Evolutionary conservation across 352 stramenopile genomes (phyloP).

Genomic region (Phytophthora podocarpi): DNA sequence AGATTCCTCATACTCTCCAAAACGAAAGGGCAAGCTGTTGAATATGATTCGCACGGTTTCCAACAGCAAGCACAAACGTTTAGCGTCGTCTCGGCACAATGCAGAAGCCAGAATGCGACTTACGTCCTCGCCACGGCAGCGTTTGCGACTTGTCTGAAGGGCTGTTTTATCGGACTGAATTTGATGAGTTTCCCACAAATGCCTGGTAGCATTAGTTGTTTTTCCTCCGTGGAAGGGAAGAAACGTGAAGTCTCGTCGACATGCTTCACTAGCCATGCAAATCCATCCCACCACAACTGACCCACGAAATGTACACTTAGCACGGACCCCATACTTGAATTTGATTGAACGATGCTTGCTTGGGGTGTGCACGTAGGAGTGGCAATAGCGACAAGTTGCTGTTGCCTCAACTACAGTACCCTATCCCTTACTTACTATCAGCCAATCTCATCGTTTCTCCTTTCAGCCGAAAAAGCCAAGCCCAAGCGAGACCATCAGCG

Average conservation of each 20-base stretch:
- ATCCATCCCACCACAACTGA: neutral
- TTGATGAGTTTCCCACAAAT: neutral
- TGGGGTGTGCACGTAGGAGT: neutral
- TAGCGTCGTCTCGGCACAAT: neutral
- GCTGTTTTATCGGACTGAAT: neutral
- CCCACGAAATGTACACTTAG: neutral
- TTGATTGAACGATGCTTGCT: neutral
- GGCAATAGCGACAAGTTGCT: too few species aligned
- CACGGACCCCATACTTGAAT: conserved; percentile 3
- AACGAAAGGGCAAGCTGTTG: conserved; percentile 1
- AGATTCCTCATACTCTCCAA: conserved; percentile 4
- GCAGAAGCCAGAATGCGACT: neutral
- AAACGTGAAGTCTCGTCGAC: too few species aligned
- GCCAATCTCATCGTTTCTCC: neutral
- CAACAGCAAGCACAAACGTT: too few species aligned
- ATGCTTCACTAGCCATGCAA: conserved; percentile 7
- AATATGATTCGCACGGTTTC: neutral
- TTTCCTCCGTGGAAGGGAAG: neutral
- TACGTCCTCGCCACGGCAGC: neutral
- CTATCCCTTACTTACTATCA: conserved; percentile 7
- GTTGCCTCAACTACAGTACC: too few species aligned
- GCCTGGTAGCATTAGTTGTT: neutral
- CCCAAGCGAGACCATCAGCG: neutral
- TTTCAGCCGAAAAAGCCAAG: conserved; percentile 7
- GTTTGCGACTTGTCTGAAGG: neutral